Evolutionary conservation across 2,329 filamentous ascomycete genomes (phyloP), one percentile per base, ranked within the genome.

Genomic region (Pseudogymnoascus sp.): DNA sequence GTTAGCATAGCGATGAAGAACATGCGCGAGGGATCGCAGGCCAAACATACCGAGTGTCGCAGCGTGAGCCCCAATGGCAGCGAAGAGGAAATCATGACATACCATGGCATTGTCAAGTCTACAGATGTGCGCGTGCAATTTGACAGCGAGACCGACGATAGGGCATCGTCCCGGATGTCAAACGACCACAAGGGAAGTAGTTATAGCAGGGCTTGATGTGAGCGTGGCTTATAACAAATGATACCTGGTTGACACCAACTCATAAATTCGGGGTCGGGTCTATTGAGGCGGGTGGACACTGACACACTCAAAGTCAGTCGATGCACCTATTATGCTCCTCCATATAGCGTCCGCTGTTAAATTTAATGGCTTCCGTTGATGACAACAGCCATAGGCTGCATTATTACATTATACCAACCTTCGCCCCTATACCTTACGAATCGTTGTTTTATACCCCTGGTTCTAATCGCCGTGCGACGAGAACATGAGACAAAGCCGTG

Each of bases 1-100:
- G 34, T 35, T 33, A 41, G 37, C 57, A 59, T 33, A 15, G 33
- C 39, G 34, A 55, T 59, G 57, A 55, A 55, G 18, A 26, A 13
- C 6, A 59, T 41, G 35, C 39, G 34, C 19, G 37, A 41, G 2
- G 26, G n/a, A 10, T 56, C 28, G 3, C 28, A 59, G 18, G 21
- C 28, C 19, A 59, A 39, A n/a, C 35, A 33, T n/a, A 70, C 72
- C 4, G 71, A 72, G 57, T 70, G 73, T 30, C 67, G 71, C 28
- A 66, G 69, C 9, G 64, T 65, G 15, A 72, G 72, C 45, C 70
- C 72, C 2, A 70, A 67, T 4, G 68, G 67, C 1, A 72, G 68
- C 13, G 70, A 74, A 62, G 73, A 74, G 63, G 72, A 74, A 61
- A 74, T 74, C 38, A 72, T 74, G 68, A 71, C 71, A 3, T 71